Evolutionary conservation across 768 basidiomycete genomes (phyloP), one percentile per base, ranked within the genome.

Genomic region (Coprinopsis sp.): DNA sequence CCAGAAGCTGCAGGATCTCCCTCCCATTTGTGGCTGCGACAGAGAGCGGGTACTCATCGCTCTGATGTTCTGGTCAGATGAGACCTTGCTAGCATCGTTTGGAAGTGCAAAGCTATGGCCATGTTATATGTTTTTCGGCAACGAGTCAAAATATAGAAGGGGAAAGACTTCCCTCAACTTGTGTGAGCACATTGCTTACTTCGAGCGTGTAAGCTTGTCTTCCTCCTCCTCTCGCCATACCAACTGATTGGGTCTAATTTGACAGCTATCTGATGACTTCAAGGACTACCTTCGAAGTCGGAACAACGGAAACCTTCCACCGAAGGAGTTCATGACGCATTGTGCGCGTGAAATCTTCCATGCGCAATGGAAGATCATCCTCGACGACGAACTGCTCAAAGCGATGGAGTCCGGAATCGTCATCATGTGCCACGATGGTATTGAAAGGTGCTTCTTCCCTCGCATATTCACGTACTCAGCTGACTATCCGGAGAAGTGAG

Each of bases 41-140:
- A 44, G 57, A 2, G 59, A 59, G 27, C 49, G 37, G 36, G 39
- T 56, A 4, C 14, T 67, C 6, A 58, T 56, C 0, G 58, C 51
- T 3, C 18, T 64, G 3, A 62, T 66, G 60, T 39, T 65, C 43
- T 54, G 51, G 52, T 60, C 58, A 13, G 54, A 59, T 31, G 7
- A 24, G 31, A 64, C 49, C 2, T 49, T 53, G 8, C 53, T 28
- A 38, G 47, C 54, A 2, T 39, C 40, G 12, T 56, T 51, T 46
- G 55, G 53, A 3, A 54, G 23, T 11, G 53, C 53, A 1, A 39
- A 37, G 11, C 50, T 56, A 2, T 56, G 54, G 57, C 57, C 53
- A 7, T 47, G 52, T 23, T 58, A 56, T 27, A 18, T 52, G 12
- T 51, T 54, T 23, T 52, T 58, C 23, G 54, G 57, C 1, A 52